These are phyloP conservation scores for Botrytis fragariae DNA, from an alignment of 2,329 filamentous ascomycete genomes.

Conservation along the genomic window DNA sequence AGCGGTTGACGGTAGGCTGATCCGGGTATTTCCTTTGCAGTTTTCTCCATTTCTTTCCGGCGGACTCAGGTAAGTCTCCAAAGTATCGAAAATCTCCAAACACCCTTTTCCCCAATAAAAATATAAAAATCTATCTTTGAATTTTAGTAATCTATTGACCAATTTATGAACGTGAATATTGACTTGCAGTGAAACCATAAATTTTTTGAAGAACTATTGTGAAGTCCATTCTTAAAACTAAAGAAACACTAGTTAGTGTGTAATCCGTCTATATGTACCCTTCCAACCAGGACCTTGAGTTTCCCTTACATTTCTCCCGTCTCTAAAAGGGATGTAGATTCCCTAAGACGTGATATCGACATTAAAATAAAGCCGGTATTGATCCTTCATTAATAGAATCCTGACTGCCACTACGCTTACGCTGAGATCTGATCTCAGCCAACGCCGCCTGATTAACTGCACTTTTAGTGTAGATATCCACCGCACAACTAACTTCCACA, in stretches of 20 bases:
- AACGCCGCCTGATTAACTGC: conserved; percentile 35
- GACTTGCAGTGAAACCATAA: background rate
- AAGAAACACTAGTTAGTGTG: background rate
- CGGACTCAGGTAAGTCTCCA: background rate
- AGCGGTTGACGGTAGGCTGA: background rate
- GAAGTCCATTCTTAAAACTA: too few species aligned
- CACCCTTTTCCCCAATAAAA: too few species aligned
- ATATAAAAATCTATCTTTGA: background rate
- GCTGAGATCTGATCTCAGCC: background rate
- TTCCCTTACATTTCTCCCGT: background rate
- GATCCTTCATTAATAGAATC: background rate
- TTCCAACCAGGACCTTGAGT: background rate
- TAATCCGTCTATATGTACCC: background rate
- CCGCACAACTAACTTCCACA: conserved; percentile 70
- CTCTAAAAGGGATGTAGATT: too few species aligned
- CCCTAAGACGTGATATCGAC: too few species aligned
- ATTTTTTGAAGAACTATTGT: too few species aligned
- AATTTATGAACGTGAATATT: background rate
- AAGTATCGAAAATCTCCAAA: background rate
- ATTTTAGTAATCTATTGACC: background rate
- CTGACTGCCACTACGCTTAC: background rate
- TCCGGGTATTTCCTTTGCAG: background rate
- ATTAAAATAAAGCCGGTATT: background rate
- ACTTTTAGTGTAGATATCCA: conserved; percentile 37
- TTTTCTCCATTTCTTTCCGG: background rate